phyloP scores from a whole-genome alignment of 768 basidiomycete species.

The Macrolepiota dolichaula region DNA sequence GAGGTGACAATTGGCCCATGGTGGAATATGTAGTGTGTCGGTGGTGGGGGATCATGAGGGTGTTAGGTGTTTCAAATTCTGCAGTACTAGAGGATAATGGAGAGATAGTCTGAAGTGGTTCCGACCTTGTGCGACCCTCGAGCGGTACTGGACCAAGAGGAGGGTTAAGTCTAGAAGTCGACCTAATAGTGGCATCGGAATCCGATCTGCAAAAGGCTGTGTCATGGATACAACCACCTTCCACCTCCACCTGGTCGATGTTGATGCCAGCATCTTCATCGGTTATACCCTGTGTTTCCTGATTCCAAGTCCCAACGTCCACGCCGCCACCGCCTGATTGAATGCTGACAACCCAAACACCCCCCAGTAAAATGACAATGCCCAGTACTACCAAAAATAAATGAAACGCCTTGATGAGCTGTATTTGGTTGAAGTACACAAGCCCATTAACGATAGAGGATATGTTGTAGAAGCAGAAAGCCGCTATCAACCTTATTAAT shows the following conservation, averaged over 20 bases:
- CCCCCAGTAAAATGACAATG: constrained; percentile 72
- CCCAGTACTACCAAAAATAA: constrained; percentile 76
- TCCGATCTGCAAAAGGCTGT: not conserved
- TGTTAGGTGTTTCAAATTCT: not conserved
- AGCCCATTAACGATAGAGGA: constrained; percentile 89
- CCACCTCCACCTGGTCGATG: constrained; percentile 18
- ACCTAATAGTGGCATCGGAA: not conserved
- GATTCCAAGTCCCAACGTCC: constrained; percentile 45
- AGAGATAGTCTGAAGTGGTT: not conserved
- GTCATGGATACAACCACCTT: constrained; percentile 6
- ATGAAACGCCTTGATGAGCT: constrained; percentile 63
- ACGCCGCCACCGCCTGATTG: constrained; percentile 55
- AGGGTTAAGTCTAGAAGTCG: not conserved
- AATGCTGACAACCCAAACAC: constrained; percentile 89
- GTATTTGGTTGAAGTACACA: constrained; percentile 86
- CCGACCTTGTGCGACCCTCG: constrained; percentile 27
- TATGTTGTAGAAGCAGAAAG: constrained; percentile 94
- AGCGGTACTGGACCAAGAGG: constrained; percentile 21
- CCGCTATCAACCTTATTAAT: constrained; percentile 45
- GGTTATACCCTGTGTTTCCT: constrained; percentile 36
- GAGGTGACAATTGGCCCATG: not conserved
- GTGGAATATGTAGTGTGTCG: constrained; percentile 1
- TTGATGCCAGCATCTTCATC: constrained; percentile 22
- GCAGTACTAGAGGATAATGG: not conserved
- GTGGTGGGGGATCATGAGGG: not conserved